Evolutionary conservation across 768 basidiomycete genomes (phyloP), one percentile per base, ranked within the genome.

Genomic region (Dioszegia aurantiaca): DNA sequence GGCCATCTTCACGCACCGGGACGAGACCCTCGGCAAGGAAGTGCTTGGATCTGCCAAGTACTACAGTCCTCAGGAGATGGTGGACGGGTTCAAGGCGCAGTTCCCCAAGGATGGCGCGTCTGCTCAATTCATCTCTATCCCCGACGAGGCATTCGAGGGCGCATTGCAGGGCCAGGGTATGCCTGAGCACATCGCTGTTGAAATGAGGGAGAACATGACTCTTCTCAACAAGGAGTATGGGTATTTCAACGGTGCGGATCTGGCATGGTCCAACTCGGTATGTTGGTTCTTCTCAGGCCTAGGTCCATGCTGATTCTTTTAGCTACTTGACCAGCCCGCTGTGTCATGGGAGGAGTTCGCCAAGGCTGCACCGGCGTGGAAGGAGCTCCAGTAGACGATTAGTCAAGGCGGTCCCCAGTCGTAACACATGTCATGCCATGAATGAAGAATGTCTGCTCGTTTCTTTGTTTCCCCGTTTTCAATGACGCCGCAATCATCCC

Each of bases 181-280:
- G 59, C 58, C 61, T 4, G 44, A 60, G 12, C 16, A 53, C 2
- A 46, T 43, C 19, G 46, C 45, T 28, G 58, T 55, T 28, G 64
- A 66, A 45, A 3, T 63, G 40, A 54, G 52, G 43, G 51, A 63
- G 61, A 66, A 66, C 31, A 66, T 63, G 61, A 16, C 21, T 3
- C 54, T 66, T 14, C 28, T 65, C 19, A 60, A 49, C 31, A 57
- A 60, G 49, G 58, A 66, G 48, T 63, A 27, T 55, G 61, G 61
- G 21, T 66, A 66, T 41, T 61, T 55, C 37, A 30, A 33, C 11
- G 58, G 58, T 16, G 55, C 26, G 21, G 52, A 48, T 41, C 39
- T 66, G 36, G 36, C 39, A 16, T 47, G 43, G 44, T 60, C 61
- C 3, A 37, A 43, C 28, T 10, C 24, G 58, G 64, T 66, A 27